Percentiles rank a stretch among this genome's conserved stretches.
phyloP scores from a whole-genome alignment of 345 rosid genomes.

The Brassica juncea region DNA sequence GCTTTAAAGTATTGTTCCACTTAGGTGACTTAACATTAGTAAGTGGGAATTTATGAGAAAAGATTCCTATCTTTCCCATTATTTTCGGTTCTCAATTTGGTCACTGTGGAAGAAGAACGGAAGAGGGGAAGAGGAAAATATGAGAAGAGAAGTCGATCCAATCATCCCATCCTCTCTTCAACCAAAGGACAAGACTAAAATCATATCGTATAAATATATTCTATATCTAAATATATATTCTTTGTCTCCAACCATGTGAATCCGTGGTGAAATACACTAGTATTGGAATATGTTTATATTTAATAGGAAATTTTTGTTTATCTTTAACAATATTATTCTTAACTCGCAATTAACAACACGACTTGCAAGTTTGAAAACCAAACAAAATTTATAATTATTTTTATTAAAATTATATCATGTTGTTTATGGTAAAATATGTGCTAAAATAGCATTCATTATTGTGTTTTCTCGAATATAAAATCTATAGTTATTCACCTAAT shows the following conservation, averaged over 20 bases:
- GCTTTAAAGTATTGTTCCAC: slow-evolving; percentile 25
- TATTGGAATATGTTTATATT: slow-evolving; percentile 10
- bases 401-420: neutral
- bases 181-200: slow-evolving; percentile 25
- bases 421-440: neutral
- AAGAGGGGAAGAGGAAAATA: slow-evolving; percentile 3
- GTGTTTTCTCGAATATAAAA: neutral
- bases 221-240: slow-evolving; percentile 31
- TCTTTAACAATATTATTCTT: neutral
- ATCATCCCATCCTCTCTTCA: slow-evolving; percentile 32
- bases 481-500: neutral
- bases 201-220: slow-evolving; percentile 33
- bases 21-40: slow-evolving; percentile 29
- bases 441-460: neutral
- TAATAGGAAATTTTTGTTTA: neutral
- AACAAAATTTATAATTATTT: neutral
- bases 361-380: neutral
- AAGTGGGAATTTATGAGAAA: slow-evolving; percentile 34
- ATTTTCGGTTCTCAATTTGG: slow-evolving; percentile 15
- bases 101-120: slow-evolving; percentile 18
- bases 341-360: neutral
- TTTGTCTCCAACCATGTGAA: slow-evolving; percentile 26
- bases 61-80: slow-evolving; percentile 21
- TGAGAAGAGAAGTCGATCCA: slow-evolving; percentile 32
- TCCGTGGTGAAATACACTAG: neutral